A percentile compares a stretch with the other conserved stretches of the same genome.
phyloP scores from a whole-genome alignment of 2,329 filamentous ascomycete genomes.

The Neospermospora avenae region DNA sequence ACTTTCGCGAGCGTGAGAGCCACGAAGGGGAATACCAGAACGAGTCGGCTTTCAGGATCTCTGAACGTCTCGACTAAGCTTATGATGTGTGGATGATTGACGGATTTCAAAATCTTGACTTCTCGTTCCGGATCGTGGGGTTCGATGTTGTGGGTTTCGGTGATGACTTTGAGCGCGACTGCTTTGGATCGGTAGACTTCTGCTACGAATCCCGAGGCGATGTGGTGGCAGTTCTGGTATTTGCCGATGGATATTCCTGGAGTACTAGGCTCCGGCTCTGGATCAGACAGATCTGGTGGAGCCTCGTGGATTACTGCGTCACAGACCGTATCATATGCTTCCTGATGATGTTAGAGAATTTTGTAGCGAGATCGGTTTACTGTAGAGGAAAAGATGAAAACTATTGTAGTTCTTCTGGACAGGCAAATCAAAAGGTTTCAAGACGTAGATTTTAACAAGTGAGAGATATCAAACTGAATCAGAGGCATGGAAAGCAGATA shows the following conservation, averaged over 20 bases:
- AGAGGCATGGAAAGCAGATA: not conserved
- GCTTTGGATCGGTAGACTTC: slow-evolving; percentile 66
- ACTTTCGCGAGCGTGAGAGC: slow-evolving; percentile 68
- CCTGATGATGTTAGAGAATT: slow-evolving; percentile 41
- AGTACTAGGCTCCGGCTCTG: slow-evolving; percentile 6
- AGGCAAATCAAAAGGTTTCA: too few relatives aligned
- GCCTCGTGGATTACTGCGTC: slow-evolving; percentile 28
- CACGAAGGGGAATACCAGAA: slow-evolving; percentile 84
- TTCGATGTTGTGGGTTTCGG: slow-evolving; percentile 65
- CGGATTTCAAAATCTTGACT: slow-evolving; percentile 64
- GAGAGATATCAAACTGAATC: too few relatives aligned
- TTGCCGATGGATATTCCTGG: slow-evolving; percentile 46
- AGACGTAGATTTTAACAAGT: too few relatives aligned
- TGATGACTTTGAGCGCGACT: slow-evolving; percentile 83
- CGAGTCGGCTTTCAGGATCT: slow-evolving; percentile 65
- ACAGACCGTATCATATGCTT: slow-evolving; percentile 51
- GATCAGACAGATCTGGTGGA: not conserved
- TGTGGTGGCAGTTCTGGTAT: slow-evolving; percentile 51
- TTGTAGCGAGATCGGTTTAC: too few relatives aligned
- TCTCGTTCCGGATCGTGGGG: slow-evolving; percentile 84
- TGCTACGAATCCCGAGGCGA: slow-evolving; percentile 73
- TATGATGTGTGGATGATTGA: slow-evolving; percentile 59
- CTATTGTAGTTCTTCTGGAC: too few relatives aligned
- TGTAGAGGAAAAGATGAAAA: too few relatives aligned
- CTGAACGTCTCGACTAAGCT: slow-evolving; percentile 71